Evolutionary conservation across 176 grass and related monocot genomes (phyloP).

Genomic region (Aegilops umbellulata): DNA sequence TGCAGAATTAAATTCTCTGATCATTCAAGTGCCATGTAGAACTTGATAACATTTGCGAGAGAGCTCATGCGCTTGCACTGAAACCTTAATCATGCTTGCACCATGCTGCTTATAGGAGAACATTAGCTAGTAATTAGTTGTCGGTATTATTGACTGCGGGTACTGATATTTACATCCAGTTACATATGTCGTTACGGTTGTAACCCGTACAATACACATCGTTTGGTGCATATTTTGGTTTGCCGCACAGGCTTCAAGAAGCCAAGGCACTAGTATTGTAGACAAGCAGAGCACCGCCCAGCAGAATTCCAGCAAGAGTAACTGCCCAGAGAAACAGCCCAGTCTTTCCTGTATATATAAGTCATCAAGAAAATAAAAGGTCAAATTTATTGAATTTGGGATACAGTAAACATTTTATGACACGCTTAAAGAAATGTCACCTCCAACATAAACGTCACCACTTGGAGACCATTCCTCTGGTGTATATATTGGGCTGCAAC

Average conservation of each 20-base stretch:
- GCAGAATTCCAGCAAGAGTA: conserved; percentile 72
- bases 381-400: not conserved
- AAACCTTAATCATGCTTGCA: not conserved
- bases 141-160: not conserved
- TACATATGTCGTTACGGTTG: not conserved
- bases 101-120: not conserved
- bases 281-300: conserved; percentile 72
- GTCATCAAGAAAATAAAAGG: not conserved
- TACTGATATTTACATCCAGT: not conserved
- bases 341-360: conserved; percentile 58
- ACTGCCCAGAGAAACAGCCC: conserved; percentile 83
- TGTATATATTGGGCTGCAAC: conserved; percentile 71
- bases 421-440: not conserved
- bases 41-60: not conserved
- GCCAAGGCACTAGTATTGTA: conserved; percentile 81
- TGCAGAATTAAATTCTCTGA: not conserved
- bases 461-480: conserved; percentile 69
- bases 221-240: not conserved
- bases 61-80: not conserved
- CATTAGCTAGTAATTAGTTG: not conserved
- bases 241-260: conserved; percentile 30
- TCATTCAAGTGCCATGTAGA: not conserved
- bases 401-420: too few relatives aligned
- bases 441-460: conserved; percentile 81
- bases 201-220: not conserved